Evolutionary conservation across 352 stramenopile genomes (phyloP).

Genomic region (Phytophthora aleatoria): DNA sequence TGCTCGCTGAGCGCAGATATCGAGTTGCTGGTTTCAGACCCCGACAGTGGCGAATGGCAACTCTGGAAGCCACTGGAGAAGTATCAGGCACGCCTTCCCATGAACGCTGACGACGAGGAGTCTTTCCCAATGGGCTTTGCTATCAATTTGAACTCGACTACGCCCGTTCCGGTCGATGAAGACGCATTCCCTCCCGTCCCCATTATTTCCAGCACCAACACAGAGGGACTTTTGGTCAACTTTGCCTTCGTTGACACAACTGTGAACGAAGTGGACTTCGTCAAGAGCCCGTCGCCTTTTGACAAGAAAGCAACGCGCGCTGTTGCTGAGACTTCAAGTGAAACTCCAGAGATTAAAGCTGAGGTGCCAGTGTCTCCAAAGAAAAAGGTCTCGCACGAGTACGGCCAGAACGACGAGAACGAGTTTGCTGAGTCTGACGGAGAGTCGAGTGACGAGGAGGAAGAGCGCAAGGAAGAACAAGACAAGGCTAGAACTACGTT

Average conservation of each 20-base stretch:
- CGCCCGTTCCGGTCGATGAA: constrained; percentile 56
- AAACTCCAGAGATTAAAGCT: constrained; percentile 1
- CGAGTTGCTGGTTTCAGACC: constrained; percentile 72
- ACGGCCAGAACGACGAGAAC: constrained; percentile 73
- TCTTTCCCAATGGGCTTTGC: constrained; percentile 63
- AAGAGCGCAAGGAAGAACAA: constrained; percentile 70
- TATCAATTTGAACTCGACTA: constrained; percentile 64
- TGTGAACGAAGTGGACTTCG: constrained; percentile 55
- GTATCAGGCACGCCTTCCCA: constrained; percentile 74
- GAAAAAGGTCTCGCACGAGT: constrained; percentile 29
- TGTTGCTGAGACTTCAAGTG: constrained; percentile 4
- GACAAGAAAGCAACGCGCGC: constrained; percentile 18
- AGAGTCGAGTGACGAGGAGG: constrained; percentile 66
- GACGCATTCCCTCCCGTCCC: constrained; percentile 49
- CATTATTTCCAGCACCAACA: constrained; percentile 61
- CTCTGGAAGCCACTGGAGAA: constrained; percentile 80
- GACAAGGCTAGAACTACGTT: constrained; percentile 54
- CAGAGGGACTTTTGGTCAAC: constrained; percentile 64
- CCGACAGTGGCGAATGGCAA: constrained; percentile 61
- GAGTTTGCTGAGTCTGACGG: constrained; percentile 52
- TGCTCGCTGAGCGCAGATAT: constrained; percentile 83
- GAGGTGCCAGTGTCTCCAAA: constrained; percentile 3
- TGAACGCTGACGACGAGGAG: constrained; percentile 73
- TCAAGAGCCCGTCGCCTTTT: constrained; percentile 37
- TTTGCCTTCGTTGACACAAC: constrained; percentile 75